Conservation (phyloP, 352 stramenopile species). For the Phytophthora megakarya region DNA sequence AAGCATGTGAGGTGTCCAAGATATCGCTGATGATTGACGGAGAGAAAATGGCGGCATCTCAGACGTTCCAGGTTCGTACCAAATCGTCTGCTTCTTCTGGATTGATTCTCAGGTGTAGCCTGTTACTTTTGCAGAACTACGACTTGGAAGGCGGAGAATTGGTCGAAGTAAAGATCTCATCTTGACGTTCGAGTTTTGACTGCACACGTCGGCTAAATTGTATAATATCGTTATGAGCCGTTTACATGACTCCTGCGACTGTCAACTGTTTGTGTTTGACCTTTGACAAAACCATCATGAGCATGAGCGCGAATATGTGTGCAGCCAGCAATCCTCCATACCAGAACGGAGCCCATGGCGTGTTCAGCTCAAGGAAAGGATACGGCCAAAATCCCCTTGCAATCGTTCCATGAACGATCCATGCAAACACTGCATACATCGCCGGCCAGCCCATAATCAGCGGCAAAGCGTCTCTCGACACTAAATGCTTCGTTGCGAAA, state of each 20-base stretch:
- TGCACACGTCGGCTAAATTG: conserved; percentile 13
- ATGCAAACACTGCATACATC: conserved; percentile 74
- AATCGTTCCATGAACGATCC: conserved; percentile 74
- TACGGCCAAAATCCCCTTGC: conserved; percentile 81
- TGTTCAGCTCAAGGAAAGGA: conserved; percentile 75
- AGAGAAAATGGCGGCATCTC: conserved; percentile 46
- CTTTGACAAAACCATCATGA: conserved; percentile 54
- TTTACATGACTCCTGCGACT: conserved; percentile 7
- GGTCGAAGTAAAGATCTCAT: conserved; percentile 60
- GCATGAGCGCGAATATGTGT: conserved; percentile 45
- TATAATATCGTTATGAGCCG: conserved; percentile 25
- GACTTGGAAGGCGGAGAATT: conserved; percentile 72
- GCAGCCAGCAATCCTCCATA: conserved; percentile 64
- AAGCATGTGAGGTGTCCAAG: conserved; percentile 23
- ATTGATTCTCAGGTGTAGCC: too few relatives aligned
- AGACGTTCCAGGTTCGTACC: conserved; percentile 54
- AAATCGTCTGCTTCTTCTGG: too few relatives aligned
- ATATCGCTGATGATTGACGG: conserved; percentile 59
- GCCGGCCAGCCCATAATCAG: conserved; percentile 67
- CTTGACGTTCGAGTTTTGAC: conserved; percentile 20
- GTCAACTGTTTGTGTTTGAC: conserved; percentile 38
- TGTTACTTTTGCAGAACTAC: conserved; percentile 47
- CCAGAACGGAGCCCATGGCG: conserved; percentile 75
- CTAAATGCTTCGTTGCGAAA: conserved; percentile 47
- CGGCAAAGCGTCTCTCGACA: conserved; percentile 62